Evolutionary conservation across 345 rosid species (phyloP).

Genomic region (Melaleuca alternifolia): DNA sequence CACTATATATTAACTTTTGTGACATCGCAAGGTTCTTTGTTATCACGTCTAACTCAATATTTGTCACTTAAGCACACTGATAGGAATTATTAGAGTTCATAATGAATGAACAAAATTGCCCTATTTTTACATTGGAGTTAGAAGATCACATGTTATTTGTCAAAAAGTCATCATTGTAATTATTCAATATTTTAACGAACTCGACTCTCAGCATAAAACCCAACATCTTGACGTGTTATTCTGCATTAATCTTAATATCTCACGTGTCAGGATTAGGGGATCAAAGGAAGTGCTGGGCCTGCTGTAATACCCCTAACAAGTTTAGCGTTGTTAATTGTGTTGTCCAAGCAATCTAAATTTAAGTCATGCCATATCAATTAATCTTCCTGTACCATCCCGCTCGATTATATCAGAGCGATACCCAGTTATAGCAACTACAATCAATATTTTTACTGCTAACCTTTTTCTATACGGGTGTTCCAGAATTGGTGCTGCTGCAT

Average conservation of each 20-base stretch:
- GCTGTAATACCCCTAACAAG: neutral
- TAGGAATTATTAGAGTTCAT: neutral
- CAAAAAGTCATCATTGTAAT: neutral
- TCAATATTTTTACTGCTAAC: neutral
- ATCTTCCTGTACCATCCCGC: neutral
- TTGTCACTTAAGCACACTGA: neutral
- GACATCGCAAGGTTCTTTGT: neutral
- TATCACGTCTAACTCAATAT: neutral
- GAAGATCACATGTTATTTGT: neutral
- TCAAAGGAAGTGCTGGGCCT: neutral
- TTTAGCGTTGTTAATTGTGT: neutral
- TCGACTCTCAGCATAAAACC: neutral
- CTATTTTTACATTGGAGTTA: neutral
- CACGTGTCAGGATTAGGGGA: neutral
- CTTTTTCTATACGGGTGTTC: neutral
- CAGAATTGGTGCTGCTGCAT: neutral
- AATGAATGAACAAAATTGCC: neutral
- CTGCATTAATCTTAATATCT: neutral
- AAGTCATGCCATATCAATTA: neutral
- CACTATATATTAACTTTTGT: neutral
- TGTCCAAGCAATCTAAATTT: neutral
- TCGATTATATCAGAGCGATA: neutral
- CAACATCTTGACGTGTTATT: neutral
- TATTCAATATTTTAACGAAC: neutral
- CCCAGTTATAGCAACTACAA: neutral